Conservation (phyloP, 805 yeast species). For the Kodamaea kaohsiungensis region DNA sequence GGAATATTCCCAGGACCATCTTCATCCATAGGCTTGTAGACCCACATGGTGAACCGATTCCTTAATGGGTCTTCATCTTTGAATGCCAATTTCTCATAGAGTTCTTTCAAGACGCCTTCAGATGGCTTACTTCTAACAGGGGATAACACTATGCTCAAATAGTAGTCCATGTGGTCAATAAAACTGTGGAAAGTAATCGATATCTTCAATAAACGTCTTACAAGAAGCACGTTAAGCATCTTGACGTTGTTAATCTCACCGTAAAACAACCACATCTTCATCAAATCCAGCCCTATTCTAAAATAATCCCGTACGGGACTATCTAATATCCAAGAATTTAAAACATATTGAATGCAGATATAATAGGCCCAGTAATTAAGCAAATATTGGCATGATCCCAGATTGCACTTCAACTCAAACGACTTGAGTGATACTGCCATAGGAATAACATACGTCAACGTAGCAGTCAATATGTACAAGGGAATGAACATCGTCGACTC, state of each 20-base stretch:
- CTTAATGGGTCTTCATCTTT: no score
- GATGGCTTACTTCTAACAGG: no score
- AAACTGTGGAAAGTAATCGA: neutral
- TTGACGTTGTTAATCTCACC: conserved; percentile 12
- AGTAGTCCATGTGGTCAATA: neutral
- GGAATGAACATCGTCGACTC: neutral
- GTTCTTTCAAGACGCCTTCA: no score
- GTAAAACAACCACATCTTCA: conserved; percentile 15
- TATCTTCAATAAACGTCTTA: conserved; percentile 1
- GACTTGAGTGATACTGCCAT: conserved; percentile 13
- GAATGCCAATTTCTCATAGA: no score
- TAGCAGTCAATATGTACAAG: neutral
- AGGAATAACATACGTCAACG: conserved; percentile 12
- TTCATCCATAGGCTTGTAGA: no score
- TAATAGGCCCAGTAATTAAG: conserved; percentile 18
- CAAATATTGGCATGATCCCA: conserved; percentile 12
- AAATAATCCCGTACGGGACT: neutral
- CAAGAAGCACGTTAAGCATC: conserved; percentile 7
- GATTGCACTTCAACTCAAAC: conserved; percentile 4
- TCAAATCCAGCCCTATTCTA: neutral
- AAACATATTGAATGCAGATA: conserved; percentile 2
- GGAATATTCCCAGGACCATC: no score
- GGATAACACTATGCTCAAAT: no score
- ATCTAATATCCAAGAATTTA: neutral
- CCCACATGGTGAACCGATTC: no score